These are phyloP conservation scores for Chlamydomonas applanata DNA, from an alignment of 139 green algal genomes.

Conservation along the genomic window DNA sequence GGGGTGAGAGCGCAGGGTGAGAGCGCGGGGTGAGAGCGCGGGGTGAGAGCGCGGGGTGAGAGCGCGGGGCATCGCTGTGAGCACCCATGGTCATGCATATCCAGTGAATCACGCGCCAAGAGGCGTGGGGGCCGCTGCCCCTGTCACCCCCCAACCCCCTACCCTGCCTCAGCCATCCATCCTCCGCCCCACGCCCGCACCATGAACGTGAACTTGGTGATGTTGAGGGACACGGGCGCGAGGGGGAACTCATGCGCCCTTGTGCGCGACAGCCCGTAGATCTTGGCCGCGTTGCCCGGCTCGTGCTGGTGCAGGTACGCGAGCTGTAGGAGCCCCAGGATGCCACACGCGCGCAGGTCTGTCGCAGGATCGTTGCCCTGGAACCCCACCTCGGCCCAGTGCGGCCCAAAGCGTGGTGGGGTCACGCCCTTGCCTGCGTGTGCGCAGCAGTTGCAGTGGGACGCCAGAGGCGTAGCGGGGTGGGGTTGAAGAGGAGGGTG, in stretches of 20 bases:
- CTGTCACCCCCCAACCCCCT: too few species aligned
- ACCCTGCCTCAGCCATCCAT: too few species aligned
- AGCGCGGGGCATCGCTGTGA: too few species aligned
- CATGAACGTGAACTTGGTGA: conserved; percentile 60
- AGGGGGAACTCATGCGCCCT: conserved; percentile 65
- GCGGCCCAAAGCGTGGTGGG: conserved; percentile 37
- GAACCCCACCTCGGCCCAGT: conserved; percentile 70
- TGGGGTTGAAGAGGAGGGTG: neutral
- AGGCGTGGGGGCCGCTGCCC: too few species aligned
- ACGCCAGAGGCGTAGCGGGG: neutral
- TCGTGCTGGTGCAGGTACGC: conserved; percentile 35
- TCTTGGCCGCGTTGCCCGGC: conserved; percentile 17
- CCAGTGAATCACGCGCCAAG: too few species aligned
- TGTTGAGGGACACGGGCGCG: conserved; percentile 58
- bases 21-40: too few species aligned
- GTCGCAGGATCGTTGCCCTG: conserved; percentile 72
- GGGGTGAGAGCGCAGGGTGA: neutral
- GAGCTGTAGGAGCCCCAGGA: conserved; percentile 57
- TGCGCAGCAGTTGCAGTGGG: neutral
- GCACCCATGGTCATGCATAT: too few species aligned
- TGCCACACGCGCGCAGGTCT: conserved; percentile 59
- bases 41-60: too few species aligned
- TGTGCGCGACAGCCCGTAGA: conserved; percentile 45
- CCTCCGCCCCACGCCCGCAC: conserved; percentile 17
- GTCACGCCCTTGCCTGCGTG: conserved; percentile 22